Conservation (phyloP, 2,329 filamentous ascomycete genomes). For the Colletotrichum acutatum region DNA sequence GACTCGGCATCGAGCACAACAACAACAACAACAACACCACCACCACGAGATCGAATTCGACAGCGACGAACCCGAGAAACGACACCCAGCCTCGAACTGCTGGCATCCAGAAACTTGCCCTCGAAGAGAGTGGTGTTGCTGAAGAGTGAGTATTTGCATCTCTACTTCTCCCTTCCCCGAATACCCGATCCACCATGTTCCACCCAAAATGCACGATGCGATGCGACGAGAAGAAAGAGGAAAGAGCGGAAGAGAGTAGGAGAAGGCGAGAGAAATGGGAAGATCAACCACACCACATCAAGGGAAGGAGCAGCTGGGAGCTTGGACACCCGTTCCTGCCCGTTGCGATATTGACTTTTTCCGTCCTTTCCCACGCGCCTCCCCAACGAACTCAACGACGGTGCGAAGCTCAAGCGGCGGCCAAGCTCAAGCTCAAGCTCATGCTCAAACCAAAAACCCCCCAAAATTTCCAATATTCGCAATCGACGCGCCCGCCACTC, state of each 20-base stretch:
- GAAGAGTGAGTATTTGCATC: constrained; percentile 7
- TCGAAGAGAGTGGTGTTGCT: neutral
- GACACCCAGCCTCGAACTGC: constrained; percentile 8
- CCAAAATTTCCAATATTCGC: neutral
- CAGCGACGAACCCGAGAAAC: constrained; percentile 6
- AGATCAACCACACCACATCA: neutral
- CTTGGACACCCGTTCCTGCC: neutral
- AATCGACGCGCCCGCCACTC: neutral
- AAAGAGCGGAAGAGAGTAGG: neutral
- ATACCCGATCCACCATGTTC: neutral
- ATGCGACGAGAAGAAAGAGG: neutral
- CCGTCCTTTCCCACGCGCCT: neutral
- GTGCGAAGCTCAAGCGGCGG: too few relatives aligned
- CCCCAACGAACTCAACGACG: neutral
- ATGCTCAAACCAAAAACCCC: constrained; percentile 4
- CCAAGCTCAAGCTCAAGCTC: constrained; percentile 4
- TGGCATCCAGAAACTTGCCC: neutral
- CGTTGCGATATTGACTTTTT: neutral
- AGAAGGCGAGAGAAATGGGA: neutral
- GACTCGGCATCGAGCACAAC: constrained; percentile 18
- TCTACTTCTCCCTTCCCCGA: neutral
- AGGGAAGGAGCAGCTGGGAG: neutral
- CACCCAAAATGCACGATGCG: neutral
- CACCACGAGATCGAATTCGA: neutral
- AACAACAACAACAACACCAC: neutral